Percentiles rank a stretch among this genome's conserved stretches.
Conservation (phyloP, 1,139 yeast species). For the Dujonia santamariae region DNA sequence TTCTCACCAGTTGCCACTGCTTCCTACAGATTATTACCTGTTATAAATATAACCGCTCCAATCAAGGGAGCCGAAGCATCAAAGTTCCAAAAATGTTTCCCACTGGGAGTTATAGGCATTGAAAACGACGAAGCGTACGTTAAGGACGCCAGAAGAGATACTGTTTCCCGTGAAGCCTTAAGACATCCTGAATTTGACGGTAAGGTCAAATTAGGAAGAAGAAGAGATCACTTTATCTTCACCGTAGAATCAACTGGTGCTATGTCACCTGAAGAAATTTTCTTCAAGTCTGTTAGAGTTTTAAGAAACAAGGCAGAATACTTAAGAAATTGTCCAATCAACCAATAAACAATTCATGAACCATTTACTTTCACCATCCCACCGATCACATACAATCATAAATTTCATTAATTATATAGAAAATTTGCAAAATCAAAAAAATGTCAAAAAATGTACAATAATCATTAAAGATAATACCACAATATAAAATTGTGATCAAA, state of each 20-base stretch:
- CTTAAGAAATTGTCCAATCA: slow-evolving; percentile 74
- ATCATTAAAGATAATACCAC: too few relatives aligned
- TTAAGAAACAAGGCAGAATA: slow-evolving; percentile 83
- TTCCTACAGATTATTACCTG: slow-evolving; percentile 93
- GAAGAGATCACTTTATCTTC: slow-evolving; percentile 89
- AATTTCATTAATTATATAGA: too few relatives aligned
- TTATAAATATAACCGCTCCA: slow-evolving; percentile 71
- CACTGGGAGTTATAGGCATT: slow-evolving; percentile 86
- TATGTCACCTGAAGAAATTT: slow-evolving; percentile 94
- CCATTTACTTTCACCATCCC: too few relatives aligned
- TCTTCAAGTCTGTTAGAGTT: slow-evolving; percentile 82
- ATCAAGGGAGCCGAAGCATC: slow-evolving; percentile 70
- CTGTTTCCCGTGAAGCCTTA: slow-evolving; percentile 93
- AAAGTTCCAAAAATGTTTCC: slow-evolving; percentile 85
- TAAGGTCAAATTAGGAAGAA: slow-evolving; percentile 87
- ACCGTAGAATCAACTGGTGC: slow-evolving; percentile 95
- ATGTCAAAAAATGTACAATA: too few relatives aligned
- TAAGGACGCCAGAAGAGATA: slow-evolving; percentile 86
- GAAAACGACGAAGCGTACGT: slow-evolving; percentile 69
- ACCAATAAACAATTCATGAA: slow-evolving; percentile 53
- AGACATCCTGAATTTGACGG: slow-evolving; percentile 89
- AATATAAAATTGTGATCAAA: too few relatives aligned
- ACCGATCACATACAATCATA: too few relatives aligned
- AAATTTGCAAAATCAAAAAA: too few relatives aligned
- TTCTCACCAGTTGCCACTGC: slow-evolving; percentile 97